phyloP scores from a whole-genome alignment of 2,329 filamentous ascomycete species.

The Arthrobotrys iridis region DNA sequence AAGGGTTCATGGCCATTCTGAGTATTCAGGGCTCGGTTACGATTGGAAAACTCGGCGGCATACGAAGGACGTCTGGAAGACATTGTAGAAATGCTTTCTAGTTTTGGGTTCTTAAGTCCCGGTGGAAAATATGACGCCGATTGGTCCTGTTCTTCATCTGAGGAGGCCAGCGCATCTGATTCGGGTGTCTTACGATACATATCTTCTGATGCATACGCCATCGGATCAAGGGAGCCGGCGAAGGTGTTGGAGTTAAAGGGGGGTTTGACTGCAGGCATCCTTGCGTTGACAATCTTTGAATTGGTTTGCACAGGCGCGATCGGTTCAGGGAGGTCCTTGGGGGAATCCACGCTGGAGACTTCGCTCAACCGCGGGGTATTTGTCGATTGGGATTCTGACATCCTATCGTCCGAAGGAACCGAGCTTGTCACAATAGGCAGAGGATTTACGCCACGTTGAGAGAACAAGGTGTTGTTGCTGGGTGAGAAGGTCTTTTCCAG shows the following conservation, averaged over 20 bases:
- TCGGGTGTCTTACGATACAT: slow-evolving; percentile 81
- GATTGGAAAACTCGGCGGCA: slow-evolving; percentile 79
- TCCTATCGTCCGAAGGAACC: slow-evolving; percentile 52
- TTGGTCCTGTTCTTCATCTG: slow-evolving; percentile 86
- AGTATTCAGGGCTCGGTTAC: slow-evolving; percentile 73
- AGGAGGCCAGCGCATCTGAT: slow-evolving; percentile 91
- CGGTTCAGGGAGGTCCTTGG: slow-evolving; percentile 56
- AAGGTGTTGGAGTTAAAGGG: slow-evolving; percentile 52
- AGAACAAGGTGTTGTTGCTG: slow-evolving; percentile 48
- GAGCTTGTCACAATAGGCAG: slow-evolving; percentile 50
- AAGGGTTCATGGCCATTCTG: slow-evolving; percentile 80
- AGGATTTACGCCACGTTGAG: slow-evolving; percentile 53
- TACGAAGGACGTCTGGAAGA: slow-evolving; percentile 79
- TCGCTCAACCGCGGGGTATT: slow-evolving; percentile 58
- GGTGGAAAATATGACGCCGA: slow-evolving; percentile 67
- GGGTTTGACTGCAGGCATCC: slow-evolving; percentile 50
- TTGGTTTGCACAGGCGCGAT: slow-evolving; percentile 44
- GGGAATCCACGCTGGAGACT: slow-evolving; percentile 57
- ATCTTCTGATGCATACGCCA: slow-evolving; percentile 52
- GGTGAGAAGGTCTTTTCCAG: slow-evolving; percentile 46
- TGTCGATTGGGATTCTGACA: slow-evolving; percentile 55
- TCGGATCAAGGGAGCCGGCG: slow-evolving; percentile 45
- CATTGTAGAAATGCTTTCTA: slow-evolving; percentile 56
- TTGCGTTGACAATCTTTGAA: slow-evolving; percentile 46
- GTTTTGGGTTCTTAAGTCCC: slow-evolving; percentile 68